Conservation (phyloP, 257 asterid species). For the Salvia splendens region DNA sequence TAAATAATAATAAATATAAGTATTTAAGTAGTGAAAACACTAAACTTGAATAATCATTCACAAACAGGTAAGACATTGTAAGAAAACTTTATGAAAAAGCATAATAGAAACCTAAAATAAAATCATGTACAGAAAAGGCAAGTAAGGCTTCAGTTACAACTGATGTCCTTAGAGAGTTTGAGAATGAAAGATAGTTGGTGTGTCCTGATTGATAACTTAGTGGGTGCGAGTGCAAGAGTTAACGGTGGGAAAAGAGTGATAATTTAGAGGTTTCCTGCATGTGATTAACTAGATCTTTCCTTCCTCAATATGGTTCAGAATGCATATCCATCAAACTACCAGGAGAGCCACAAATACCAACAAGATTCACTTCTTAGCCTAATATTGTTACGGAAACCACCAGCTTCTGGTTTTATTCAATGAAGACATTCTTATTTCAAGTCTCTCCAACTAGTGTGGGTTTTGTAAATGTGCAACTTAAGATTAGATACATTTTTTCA, state of each 20-base stretch:
- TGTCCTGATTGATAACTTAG: not conserved
- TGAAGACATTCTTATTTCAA: not conserved
- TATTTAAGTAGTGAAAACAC: conserved; percentile 31
- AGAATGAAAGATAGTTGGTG: not conserved
- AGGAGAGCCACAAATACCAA: not conserved
- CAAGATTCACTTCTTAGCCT: not conserved
- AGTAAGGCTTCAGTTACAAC: conserved; percentile 8
- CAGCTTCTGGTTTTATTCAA: not conserved
- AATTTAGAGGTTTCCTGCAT: not conserved
- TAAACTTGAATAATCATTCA: conserved; percentile 3
- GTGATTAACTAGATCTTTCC: not conserved
- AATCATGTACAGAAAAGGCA: not conserved
- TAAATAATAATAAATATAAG: conserved; percentile 32
- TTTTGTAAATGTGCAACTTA: not conserved
- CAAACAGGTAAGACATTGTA: conserved; percentile 19
- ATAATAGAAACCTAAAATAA: not conserved
- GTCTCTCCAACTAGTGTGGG: not conserved
- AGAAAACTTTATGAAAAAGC: not conserved
- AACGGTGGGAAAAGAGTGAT: not conserved
- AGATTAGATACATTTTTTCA: not conserved
- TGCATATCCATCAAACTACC: not conserved
- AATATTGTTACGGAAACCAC: not conserved
- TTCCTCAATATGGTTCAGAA: not conserved
- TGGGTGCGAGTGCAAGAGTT: not conserved
- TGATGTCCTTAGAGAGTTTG: conserved; percentile 3